Conservation (phyloP, 139 green algal species). For the Marvania coccoides region DNA sequence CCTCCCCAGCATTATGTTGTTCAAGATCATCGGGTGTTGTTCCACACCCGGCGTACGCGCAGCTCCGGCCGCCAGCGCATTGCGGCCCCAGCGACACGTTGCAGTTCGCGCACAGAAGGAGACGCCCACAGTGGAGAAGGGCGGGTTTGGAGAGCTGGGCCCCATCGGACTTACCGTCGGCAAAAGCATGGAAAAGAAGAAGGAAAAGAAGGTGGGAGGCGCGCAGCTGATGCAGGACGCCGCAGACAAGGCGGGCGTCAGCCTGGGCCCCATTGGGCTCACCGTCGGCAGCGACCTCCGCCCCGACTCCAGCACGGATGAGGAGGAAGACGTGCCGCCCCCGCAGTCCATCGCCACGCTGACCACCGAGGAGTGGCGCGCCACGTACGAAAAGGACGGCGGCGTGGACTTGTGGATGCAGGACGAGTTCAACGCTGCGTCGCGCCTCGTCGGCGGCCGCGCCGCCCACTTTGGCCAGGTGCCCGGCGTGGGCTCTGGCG, state of each 20-base stretch:
- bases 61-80: too few relatives aligned
- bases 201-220: conserved; percentile 3
- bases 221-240: conserved; percentile 18
- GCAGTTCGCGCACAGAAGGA: background rate
- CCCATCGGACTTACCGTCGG: conserved; percentile 59
- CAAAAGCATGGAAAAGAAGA: conserved; percentile 8
- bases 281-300: conserved; percentile 28
- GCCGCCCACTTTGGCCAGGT: conserved; percentile 56
- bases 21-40: too few relatives aligned
- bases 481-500: conserved; percentile 63
- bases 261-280: conserved; percentile 59
- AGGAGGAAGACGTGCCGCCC: background rate
- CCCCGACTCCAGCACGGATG: background rate
- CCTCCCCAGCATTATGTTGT: too few relatives aligned
- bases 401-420: conserved; percentile 83
- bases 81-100: background rate
- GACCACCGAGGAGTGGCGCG: conserved; percentile 73
- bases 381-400: conserved; percentile 70
- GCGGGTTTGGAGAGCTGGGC: conserved; percentile 27
- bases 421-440: conserved; percentile 92
- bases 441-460: conserved; percentile 65
- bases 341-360: conserved; percentile 54
- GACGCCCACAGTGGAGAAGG: background rate
- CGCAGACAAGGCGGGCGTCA: conserved; percentile 29
- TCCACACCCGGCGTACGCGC: too few relatives aligned